Evolutionary conservation across 2,329 filamentous ascomycete species (phyloP).

Genomic region (Fonsecaea erecta): DNA sequence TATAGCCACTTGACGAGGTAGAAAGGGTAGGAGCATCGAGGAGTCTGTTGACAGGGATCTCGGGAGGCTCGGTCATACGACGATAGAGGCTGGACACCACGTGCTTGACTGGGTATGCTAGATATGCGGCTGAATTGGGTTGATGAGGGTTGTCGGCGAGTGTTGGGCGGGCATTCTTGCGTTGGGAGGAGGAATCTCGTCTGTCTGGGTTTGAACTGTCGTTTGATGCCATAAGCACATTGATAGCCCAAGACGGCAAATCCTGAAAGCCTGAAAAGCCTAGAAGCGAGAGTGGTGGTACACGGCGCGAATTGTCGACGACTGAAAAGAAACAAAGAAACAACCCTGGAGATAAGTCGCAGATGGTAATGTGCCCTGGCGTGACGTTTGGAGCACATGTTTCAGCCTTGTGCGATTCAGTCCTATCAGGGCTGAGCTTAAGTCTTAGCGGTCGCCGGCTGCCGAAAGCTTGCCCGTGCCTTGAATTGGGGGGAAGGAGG

Average conservation of each 20-base stretch:
- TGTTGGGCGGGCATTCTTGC: slow-evolving; percentile 20
- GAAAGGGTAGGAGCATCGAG: slow-evolving; percentile 38
- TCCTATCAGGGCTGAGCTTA: slow-evolving; percentile 13
- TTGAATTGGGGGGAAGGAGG: background rate
- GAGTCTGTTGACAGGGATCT: slow-evolving; percentile 35
- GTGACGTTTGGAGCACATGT: background rate
- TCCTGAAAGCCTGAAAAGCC: background rate
- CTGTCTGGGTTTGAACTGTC: slow-evolving; percentile 5
- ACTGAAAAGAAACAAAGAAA: no score
- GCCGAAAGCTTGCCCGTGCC: slow-evolving; percentile 10
- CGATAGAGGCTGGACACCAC: slow-evolving; percentile 68
- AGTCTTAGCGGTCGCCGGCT: slow-evolving; percentile 1
- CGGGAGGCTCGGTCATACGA: slow-evolving; percentile 59
- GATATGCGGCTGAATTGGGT: slow-evolving; percentile 50
- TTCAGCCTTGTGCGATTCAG: slow-evolving; percentile 14
- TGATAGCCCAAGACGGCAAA: background rate
- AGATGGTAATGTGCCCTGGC: background rate
- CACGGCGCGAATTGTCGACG: background rate
- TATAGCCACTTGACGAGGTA: slow-evolving; percentile 58
- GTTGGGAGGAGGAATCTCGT: slow-evolving; percentile 19
- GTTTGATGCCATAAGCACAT: slow-evolving; percentile 28
- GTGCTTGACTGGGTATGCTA: slow-evolving; percentile 58
- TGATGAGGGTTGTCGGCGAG: slow-evolving; percentile 40
- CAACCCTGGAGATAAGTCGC: background rate
- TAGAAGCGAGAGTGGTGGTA: background rate